These are phyloP conservation scores for Chenopodium quinoa DNA, from an alignment of 148 eudicot genomes.

Conservation along the genomic window DNA sequence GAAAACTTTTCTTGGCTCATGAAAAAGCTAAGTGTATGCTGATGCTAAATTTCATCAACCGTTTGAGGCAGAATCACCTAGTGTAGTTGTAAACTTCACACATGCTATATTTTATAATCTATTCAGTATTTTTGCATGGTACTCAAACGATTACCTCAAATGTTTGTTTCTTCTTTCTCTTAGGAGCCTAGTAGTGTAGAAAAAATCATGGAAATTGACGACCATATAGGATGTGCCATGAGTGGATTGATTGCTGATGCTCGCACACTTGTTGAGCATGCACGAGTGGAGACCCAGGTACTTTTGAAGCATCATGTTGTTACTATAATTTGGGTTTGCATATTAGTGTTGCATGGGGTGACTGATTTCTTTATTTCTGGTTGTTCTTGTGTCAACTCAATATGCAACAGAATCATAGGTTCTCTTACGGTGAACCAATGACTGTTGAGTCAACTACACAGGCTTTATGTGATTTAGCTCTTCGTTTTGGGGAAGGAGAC, in stretches of 20 bases:
- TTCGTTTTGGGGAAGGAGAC: slow-evolving; percentile 98
- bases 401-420: slow-evolving; percentile 78
- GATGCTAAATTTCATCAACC: too few species aligned
- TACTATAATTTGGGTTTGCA: background rate
- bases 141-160: background rate
- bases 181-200: slow-evolving; percentile 99
- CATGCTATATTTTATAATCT: background rate
- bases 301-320: background rate
- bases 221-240: slow-evolving; percentile 99
- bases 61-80: too few species aligned
- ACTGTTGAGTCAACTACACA: slow-evolving; percentile 98
- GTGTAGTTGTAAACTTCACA: too few species aligned
- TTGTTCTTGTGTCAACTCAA: background rate
- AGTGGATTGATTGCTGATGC: slow-evolving; percentile 99
- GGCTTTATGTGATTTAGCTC: slow-evolving; percentile 92
- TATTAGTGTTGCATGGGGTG: background rate
- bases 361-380: slow-evolving; percentile 11
- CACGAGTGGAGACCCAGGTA: slow-evolving; percentile 98
- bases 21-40: too few species aligned
- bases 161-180: slow-evolving; percentile 10
- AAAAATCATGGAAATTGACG: slow-evolving; percentile 98
- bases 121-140: background rate
- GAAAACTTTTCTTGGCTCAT: too few species aligned
- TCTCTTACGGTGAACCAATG: slow-evolving; percentile 99
- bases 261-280: slow-evolving; percentile 98